These are phyloP conservation scores for Zygosaccharomyces sapae DNA, from an alignment of 1,139 yeast genomes.

Conservation along the genomic window DNA sequence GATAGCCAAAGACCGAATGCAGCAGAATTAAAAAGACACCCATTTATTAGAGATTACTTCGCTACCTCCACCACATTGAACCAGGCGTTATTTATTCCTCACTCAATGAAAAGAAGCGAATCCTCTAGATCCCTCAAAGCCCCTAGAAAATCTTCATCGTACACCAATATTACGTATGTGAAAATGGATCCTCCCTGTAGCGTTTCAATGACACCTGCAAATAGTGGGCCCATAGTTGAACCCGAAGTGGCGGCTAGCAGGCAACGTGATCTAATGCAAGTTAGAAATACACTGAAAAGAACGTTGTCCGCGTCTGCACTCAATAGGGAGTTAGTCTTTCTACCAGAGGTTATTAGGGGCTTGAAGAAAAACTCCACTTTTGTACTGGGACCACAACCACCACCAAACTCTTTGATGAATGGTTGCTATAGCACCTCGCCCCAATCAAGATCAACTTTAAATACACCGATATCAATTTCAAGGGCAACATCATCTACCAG, in stretches of 20 bases:
- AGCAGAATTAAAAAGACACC: constrained; percentile 46
- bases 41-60: constrained; percentile 34
- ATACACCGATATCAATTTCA: constrained; percentile 27
- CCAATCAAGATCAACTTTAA: constrained; percentile 28
- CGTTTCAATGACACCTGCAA: constrained; percentile 3
- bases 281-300: constrained; percentile 29
- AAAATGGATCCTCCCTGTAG: constrained; percentile 9
- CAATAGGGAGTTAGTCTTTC: constrained; percentile 9
- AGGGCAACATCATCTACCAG: constrained; percentile 24
- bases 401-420: constrained; percentile 31
- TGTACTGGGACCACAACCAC: constrained; percentile 34
- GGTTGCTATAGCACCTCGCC: constrained; percentile 35
- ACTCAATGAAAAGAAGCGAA: constrained; percentile 17
- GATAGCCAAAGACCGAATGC: constrained; percentile 48
- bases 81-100: constrained; percentile 7
- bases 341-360: constrained; percentile 7
- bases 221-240: constrained; percentile 6
- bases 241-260: constrained; percentile 11
- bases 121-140: constrained; percentile 26
- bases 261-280: constrained; percentile 19
- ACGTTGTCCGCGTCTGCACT: constrained; percentile 33
- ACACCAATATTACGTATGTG: constrained; percentile 5
- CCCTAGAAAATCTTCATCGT: constrained; percentile 26
- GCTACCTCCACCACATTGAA: constrained; percentile 12
- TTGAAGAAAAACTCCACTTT: constrained; percentile 31